phyloP scores from a whole-genome alignment of 306 rosid species.

The Gastrolobium villosum region DNA sequence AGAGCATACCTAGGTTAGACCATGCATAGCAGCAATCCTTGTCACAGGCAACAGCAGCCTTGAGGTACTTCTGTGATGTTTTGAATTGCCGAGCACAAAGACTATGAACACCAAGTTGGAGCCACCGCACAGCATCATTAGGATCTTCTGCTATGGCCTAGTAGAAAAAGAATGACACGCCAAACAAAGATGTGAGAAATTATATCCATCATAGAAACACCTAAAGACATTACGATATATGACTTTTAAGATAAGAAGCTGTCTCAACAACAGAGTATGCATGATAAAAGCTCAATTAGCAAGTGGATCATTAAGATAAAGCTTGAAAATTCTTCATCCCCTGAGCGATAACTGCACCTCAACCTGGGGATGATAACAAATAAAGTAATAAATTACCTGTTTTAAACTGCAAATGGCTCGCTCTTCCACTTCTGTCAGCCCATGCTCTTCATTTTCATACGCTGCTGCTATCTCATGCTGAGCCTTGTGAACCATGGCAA shows the following conservation, averaged over 20 bases:
- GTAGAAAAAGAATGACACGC: slow-evolving; percentile 34
- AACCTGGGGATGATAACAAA: slow-evolving; percentile 20
- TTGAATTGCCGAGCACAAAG: slow-evolving; percentile 83
- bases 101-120: slow-evolving; percentile 93
- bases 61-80: slow-evolving; percentile 81
- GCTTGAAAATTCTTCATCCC: not conserved
- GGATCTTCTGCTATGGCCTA: slow-evolving; percentile 94
- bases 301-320: slow-evolving; percentile 38
- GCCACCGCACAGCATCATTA: slow-evolving; percentile 93
- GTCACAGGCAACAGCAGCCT: slow-evolving; percentile 81
- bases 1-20: slow-evolving; percentile 84
- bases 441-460: slow-evolving; percentile 71
- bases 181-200: slow-evolving; percentile 16
- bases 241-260: slow-evolving; percentile 34
- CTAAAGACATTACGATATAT: not conserved
- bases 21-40: slow-evolving; percentile 80
- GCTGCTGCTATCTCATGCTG: slow-evolving; percentile 91
- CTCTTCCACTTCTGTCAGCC: slow-evolving; percentile 78
- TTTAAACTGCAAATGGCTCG: slow-evolving; percentile 75
- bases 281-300: slow-evolving; percentile 17
- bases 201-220: slow-evolving; percentile 34
- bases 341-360: not conserved
- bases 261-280: slow-evolving; percentile 12
- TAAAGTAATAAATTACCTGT: slow-evolving; percentile 66
- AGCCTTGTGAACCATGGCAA: slow-evolving; percentile 94